A percentile compares a stretch with the other conserved stretches of the same genome.
Conservation (phyloP, 1,284 basidiomycete genomes). For the Earliella scabrosa region DNA sequence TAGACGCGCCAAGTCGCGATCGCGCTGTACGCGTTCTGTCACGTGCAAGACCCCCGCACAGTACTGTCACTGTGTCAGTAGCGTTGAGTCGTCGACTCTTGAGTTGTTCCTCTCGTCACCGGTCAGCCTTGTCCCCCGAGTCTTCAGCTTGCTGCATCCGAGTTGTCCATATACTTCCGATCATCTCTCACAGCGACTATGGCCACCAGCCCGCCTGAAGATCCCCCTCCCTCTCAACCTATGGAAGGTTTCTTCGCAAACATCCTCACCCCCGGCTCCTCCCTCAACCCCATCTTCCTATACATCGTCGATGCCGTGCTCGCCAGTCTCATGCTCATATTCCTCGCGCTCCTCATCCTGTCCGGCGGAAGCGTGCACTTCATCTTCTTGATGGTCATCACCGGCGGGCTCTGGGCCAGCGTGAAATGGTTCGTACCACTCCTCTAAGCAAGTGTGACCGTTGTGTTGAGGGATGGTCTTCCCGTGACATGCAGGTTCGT, state of each 20-base stretch:
- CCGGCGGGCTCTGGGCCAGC: slow-evolving; percentile 71
- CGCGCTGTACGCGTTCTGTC: slow-evolving; percentile 13
- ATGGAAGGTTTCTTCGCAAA: slow-evolving; percentile 30
- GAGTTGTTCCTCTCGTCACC: neutral
- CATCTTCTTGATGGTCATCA: slow-evolving; percentile 63
- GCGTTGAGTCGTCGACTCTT: too few species aligned
- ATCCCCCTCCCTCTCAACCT: neutral
- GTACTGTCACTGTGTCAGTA: too few species aligned
- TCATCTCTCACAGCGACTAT: neutral
- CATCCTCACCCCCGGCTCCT: slow-evolving; percentile 74
- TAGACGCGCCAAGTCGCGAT: neutral
- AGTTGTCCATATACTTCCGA: too few species aligned
- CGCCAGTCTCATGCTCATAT: slow-evolving; percentile 56
- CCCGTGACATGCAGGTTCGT: slow-evolving; percentile 38
- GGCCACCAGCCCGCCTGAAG: too few species aligned
- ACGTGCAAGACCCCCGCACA: too few species aligned
- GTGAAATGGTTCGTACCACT: slow-evolving; percentile 67
- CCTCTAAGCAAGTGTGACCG: neutral
- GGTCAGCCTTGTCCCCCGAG: neutral
- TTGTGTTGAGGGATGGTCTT: too few species aligned
- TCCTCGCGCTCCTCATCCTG: slow-evolving; percentile 55
- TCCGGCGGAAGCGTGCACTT: slow-evolving; percentile 69
- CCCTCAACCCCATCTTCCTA: slow-evolving; percentile 70
- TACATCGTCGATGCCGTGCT: slow-evolving; percentile 67
- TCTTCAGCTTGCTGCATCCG: too few species aligned